Evolutionary conservation across 2,329 filamentous ascomycete species (phyloP), one percentile per base, ranked within the genome.

Genomic region (Phialophora chinensis): DNA sequence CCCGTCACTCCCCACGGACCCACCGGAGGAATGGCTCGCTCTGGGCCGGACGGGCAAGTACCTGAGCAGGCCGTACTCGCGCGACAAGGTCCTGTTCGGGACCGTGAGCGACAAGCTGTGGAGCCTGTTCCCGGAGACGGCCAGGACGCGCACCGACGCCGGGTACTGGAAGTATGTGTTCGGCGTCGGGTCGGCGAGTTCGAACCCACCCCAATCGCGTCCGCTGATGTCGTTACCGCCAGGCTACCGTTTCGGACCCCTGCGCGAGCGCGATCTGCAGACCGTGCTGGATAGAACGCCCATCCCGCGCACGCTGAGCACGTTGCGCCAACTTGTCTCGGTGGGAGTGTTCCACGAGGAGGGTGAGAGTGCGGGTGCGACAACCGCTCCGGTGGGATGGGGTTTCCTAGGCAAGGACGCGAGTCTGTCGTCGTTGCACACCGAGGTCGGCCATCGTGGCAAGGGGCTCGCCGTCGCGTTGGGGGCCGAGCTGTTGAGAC

Each of bases 381-480:
- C 60, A 11, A 35, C 23, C 3, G 55, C 65, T 25, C 49, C 79
- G 12, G 65, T 81, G 61, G 79, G 75, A 2, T 81, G 79, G 79
- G 77, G 73, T 0, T 80, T 81, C 52, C 66, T 81, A 4, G 74
- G 75, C 3, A 66, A 75, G 23, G 79, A 81, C 66, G 78, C 75
- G 2, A 74, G 75, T 11, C 57, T 81, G 14, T 74, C 76, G 11
- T 77, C 76, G 31, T 62, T 81, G 50, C 77, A 80, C 71, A 79
- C 80, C 38, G 79, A 81, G 62, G 75, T 75, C n/a, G 78, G 76
- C 59, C 76, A 80, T 74, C 77, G 79, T 0, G 75, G 79, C 0
- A 73, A 70, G 6, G 77, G 78, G 1, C 69, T 81, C 12, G 79
- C 78, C 3, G 66, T 72, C 44, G 29, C 60, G 3, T 67, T 81